These are phyloP conservation scores for Akanthomyces uredinophilus DNA, from an alignment of 2,329 filamentous ascomycete species.

Conservation along the genomic window DNA sequence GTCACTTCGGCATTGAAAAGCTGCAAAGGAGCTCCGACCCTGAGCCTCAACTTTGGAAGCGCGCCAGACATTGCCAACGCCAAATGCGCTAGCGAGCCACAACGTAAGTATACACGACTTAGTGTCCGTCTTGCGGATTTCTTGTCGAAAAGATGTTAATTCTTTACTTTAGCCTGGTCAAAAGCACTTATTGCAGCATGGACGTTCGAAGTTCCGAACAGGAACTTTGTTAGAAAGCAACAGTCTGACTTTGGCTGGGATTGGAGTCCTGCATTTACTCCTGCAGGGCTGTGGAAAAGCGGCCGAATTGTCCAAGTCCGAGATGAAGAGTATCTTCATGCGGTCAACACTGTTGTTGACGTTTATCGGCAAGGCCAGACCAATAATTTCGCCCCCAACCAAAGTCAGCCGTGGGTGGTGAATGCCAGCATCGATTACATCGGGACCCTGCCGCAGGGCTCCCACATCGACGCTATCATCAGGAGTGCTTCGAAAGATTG, in stretches of 20 bases:
- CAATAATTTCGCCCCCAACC: constrained; percentile 53
- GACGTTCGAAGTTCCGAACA: constrained; percentile 8
- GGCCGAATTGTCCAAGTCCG: constrained; percentile 51
- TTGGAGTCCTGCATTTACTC: constrained; percentile 57
- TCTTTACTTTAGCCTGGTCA: not conserved
- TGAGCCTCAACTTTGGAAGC: constrained; percentile 21
- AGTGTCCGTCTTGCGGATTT: not conserved
- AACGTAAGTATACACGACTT: not conserved
- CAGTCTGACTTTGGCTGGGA: constrained; percentile 63
- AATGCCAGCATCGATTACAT: constrained; percentile 57
- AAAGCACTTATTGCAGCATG: not conserved
- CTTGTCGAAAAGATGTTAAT: not conserved
- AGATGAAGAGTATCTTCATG: constrained; percentile 31
- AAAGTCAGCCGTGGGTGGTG: constrained; percentile 52
- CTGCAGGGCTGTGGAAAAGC: constrained; percentile 58
- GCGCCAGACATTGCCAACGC: constrained; percentile 17
- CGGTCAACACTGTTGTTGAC: constrained; percentile 49
- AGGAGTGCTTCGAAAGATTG: constrained; percentile 33
- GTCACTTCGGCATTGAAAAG: constrained; percentile 39
- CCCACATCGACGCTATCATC: constrained; percentile 36
- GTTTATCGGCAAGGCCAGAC: constrained; percentile 54
- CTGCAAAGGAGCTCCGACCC: not conserved
- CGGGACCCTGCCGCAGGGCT: constrained; percentile 41
- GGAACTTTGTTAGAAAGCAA: constrained; percentile 47
- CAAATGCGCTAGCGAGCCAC: constrained; percentile 1